Evolutionary conservation across 192 early-diverging fungal species (phyloP), one percentile per base, ranked within the genome.

Genomic region (Gorgonomyces haynaldii): DNA sequence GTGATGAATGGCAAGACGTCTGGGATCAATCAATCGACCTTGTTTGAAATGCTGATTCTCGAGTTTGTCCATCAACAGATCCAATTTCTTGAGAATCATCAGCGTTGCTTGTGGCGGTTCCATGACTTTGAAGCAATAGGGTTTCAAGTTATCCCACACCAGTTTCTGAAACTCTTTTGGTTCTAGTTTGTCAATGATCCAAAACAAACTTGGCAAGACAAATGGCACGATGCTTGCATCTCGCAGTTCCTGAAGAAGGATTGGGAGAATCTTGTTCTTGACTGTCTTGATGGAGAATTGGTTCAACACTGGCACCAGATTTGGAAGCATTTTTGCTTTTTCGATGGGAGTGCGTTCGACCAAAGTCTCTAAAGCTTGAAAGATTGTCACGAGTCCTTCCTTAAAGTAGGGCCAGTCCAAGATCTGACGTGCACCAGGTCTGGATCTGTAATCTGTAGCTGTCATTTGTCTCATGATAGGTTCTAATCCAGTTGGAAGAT

Each of bases 221-320:
- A n/a, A n/a, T n/a, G n/a, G n/a, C n/a, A n/a, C n/a, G n/a, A n/a
- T n/a, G n/a, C n/a, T n/a, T n/a, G n/a, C n/a, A n/a, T n/a, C n/a
- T n/a, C n/a, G n/a, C 42, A 43, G 15, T 43, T 43, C 42, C 26
- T 43, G 25, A 16, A 22, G 13, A 16, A 43, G 15, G 16, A 43
- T 27, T 10, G 42, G 42, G n/a, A 43, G 26, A 28, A 43, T 43
- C 26, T 16, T 43, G 3, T 43, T 43, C 15, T 17, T n/a, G 4
- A 43, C 16, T n/a, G 42, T 43, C 26, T 10, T 22, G 22, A 9
- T 28, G 7, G 42, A 26, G 16, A 43, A 43, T 19, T 22, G 17
- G 3, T 15, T 23, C 0, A 43, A 16, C 6, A 43, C 2, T 0
- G 19, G 15, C 6, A 16, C 2, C 9, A 43, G 15, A 2, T 15